Evolutionary conservation across 2,329 filamentous ascomycete genomes (phyloP).

Genomic region (Colletotrichum tropicale): DNA sequence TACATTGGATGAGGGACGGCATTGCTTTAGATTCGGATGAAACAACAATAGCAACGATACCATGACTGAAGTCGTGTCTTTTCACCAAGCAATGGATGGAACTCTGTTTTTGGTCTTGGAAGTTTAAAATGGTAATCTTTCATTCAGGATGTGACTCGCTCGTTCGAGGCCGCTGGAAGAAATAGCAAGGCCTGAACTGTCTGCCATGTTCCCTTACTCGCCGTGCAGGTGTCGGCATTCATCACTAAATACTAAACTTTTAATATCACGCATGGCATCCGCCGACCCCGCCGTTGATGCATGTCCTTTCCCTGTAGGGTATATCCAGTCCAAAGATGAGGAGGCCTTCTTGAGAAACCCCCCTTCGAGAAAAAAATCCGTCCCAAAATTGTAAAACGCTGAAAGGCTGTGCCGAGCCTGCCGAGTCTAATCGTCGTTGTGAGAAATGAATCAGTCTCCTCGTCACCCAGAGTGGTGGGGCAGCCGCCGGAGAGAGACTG

Average conservation of each 20-base stretch:
- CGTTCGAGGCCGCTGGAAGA: not conserved
- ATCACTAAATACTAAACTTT: not conserved
- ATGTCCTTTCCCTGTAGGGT: constrained; percentile 5
- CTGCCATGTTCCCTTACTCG: not conserved
- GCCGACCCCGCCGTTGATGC: constrained; percentile 8
- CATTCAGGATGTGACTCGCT: not conserved
- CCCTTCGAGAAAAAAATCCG: not conserved
- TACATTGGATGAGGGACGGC: not conserved
- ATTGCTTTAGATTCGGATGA: not conserved
- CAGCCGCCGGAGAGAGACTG: not conserved
- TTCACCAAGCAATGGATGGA: not conserved
- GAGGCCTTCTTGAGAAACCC: not conserved
- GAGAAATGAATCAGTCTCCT: not conserved
- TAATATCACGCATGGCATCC: not conserved
- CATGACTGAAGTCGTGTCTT: not conserved
- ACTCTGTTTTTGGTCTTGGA: not conserved
- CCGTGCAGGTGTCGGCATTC: not conserved
- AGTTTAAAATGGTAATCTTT: not conserved
- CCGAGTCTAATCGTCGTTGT: not conserved
- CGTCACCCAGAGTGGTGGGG: not conserved
- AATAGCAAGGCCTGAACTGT: not conserved
- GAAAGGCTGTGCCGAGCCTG: not conserved
- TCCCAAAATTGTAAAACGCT: not conserved
- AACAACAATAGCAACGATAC: not conserved
- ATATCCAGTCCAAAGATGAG: constrained; percentile 16